phyloP scores from a whole-genome alignment of 148 eudicot genomes.

The Vaccinium macrocarpon region DNA sequence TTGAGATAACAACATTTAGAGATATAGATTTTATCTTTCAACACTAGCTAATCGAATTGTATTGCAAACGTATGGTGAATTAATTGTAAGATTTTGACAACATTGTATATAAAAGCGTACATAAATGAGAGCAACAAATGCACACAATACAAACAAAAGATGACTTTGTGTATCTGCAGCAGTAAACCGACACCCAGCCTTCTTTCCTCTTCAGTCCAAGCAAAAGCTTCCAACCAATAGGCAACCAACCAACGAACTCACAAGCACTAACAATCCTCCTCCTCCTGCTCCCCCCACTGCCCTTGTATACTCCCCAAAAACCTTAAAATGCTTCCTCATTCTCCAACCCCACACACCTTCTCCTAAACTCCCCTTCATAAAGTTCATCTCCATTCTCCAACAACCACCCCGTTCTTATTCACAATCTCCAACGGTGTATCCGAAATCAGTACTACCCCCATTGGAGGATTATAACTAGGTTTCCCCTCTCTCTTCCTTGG shows the following conservation, averaged over 20 bases:
- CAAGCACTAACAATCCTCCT: slow-evolving; percentile 42
- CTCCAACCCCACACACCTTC: slow-evolving; percentile 38
- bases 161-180: slow-evolving; percentile 61
- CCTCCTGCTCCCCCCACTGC: slow-evolving; percentile 54
- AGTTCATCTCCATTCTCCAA: slow-evolving; percentile 39
- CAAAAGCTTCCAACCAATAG: slow-evolving; percentile 65
- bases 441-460: neutral
- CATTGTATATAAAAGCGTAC: neutral
- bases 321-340: slow-evolving; percentile 38
- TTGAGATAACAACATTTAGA: neutral
- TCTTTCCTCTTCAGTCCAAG: slow-evolving; percentile 45
- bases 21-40: too few relatives aligned
- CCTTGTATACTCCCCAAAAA: slow-evolving; percentile 40
- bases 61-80: neutral
- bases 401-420: slow-evolving; percentile 46
- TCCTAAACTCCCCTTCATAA: slow-evolving; percentile 34
- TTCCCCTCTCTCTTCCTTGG: slow-evolving; percentile 13
- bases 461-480: neutral
- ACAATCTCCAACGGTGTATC: slow-evolving; percentile 32
- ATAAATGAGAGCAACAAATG: neutral
- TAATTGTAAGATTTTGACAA: neutral
- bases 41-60: neutral
- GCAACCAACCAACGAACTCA: slow-evolving; percentile 43
- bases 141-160: neutral
- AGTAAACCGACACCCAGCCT: slow-evolving; percentile 39